These are phyloP conservation scores for Dorcoceras hygrometricum DNA, from an alignment of 257 asterid genomes.

Conservation along the genomic window DNA sequence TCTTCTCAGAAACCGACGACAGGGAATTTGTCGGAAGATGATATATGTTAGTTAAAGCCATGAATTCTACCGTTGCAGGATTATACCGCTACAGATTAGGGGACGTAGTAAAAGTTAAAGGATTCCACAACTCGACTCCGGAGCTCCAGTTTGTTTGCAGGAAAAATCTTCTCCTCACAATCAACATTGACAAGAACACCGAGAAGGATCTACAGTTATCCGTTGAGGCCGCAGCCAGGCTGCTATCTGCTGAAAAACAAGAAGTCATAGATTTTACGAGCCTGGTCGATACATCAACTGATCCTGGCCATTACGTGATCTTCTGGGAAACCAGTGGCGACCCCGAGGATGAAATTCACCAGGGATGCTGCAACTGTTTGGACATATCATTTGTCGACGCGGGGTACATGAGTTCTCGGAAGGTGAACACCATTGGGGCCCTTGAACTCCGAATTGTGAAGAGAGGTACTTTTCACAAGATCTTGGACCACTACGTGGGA, in stretches of 20 bases:
- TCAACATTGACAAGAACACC: slow-evolving; percentile 70
- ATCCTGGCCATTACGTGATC: slow-evolving; percentile 54
- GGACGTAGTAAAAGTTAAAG: slow-evolving; percentile 62
- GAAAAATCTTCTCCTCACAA: slow-evolving; percentile 51
- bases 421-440: slow-evolving; percentile 44
- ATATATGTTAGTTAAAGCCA: not conserved
- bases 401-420: slow-evolving; percentile 59
- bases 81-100: slow-evolving; percentile 67
- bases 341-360: slow-evolving; percentile 36
- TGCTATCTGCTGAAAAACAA: slow-evolving; percentile 40
- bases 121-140: slow-evolving; percentile 70
- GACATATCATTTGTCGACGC: slow-evolving; percentile 59
- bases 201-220: slow-evolving; percentile 68
- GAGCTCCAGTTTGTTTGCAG: slow-evolving; percentile 64
- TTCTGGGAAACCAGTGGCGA: slow-evolving; percentile 64
- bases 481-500: slow-evolving; percentile 82
- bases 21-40: not conserved
- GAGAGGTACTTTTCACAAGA: slow-evolving; percentile 85
- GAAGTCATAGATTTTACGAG: slow-evolving; percentile 72
- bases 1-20: no score
- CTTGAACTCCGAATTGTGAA: slow-evolving; percentile 67
- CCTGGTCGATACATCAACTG: slow-evolving; percentile 39
- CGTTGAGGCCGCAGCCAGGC: slow-evolving; percentile 51
- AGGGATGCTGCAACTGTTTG: slow-evolving; percentile 64
- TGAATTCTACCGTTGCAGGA: slow-evolving; percentile 37